phyloP scores from a whole-genome alignment of 1,284 basidiomycete genomes.

The Cutaneotrichosporon sp. region DNA sequence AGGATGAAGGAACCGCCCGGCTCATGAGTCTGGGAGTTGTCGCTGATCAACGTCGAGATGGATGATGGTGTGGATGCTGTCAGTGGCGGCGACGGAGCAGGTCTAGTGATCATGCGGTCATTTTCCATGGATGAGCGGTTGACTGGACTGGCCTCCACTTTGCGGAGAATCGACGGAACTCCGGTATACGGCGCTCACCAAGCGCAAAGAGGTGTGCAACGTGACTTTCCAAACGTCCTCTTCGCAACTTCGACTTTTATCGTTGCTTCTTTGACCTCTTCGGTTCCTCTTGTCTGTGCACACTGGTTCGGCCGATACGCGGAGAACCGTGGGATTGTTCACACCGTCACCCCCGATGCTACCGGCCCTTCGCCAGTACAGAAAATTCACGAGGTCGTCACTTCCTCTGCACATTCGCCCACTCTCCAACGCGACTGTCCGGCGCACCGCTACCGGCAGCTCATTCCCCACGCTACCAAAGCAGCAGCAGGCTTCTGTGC shows the following conservation, averaged over 20 bases:
- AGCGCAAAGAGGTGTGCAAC: too few relatives aligned
- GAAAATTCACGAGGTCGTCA: neutral
- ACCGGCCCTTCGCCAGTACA: neutral
- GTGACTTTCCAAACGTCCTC: too few relatives aligned
- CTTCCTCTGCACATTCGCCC: neutral
- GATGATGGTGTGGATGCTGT: neutral
- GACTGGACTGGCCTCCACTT: neutral
- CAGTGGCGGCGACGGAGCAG: neutral
- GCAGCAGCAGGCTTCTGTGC: neutral
- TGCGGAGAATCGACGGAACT: too few relatives aligned
- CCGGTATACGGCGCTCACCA: too few relatives aligned
- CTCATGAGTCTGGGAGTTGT: neutral
- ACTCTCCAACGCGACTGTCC: neutral
- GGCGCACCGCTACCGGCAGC: too few relatives aligned
- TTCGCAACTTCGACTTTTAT: too few relatives aligned
- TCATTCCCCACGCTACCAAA: neutral
- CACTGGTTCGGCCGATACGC: too few relatives aligned
- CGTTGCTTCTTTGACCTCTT: too few relatives aligned
- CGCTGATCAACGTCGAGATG: neutral
- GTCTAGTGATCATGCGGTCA: neutral
- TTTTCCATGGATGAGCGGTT: neutral
- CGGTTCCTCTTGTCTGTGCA: too few relatives aligned
- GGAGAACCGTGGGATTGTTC: too few relatives aligned
- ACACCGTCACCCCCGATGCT: neutral
- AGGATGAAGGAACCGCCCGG: neutral